Conservation (phyloP, 192 early-diverging fungal genomes). For the Coemansia sp. region DNA sequence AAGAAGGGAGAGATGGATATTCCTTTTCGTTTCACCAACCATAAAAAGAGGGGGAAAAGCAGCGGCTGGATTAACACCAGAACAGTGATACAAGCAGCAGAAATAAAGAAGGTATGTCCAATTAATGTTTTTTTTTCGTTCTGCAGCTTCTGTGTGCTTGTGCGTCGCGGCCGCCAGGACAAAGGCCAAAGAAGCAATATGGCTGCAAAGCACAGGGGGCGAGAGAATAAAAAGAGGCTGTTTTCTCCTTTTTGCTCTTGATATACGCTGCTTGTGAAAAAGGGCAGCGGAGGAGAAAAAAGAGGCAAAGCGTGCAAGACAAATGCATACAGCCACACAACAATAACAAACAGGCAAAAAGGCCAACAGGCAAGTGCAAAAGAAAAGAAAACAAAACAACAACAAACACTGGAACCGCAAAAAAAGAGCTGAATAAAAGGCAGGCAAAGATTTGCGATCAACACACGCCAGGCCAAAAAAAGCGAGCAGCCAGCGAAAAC, state of each 20-base stretch:
- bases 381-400: constrained; percentile 9
- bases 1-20: constrained; percentile 10
- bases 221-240: not conserved
- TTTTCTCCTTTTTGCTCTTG: not conserved
- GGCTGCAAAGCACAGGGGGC: not conserved
- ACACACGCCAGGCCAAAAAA: not conserved
- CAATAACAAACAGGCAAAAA: constrained; percentile 11
- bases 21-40: not conserved
- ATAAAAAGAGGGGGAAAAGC: not conserved
- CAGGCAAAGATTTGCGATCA: constrained; percentile 10
- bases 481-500: not conserved
- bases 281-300: not conserved
- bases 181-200: constrained; percentile 3
- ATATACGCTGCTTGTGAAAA: not conserved
- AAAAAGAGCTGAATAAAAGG: not conserved
- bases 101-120: not conserved
- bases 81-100: not conserved
- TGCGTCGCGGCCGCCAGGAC: not conserved
- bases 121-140: not conserved
- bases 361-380: not conserved
- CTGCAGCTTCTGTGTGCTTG: not conserved
- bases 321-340: not conserved
- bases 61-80: not conserved
- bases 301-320: not conserved
- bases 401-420: not conserved